phyloP scores from a whole-genome alignment of 2,329 filamentous ascomycete species.

The Dothistroma septosporum region DNA sequence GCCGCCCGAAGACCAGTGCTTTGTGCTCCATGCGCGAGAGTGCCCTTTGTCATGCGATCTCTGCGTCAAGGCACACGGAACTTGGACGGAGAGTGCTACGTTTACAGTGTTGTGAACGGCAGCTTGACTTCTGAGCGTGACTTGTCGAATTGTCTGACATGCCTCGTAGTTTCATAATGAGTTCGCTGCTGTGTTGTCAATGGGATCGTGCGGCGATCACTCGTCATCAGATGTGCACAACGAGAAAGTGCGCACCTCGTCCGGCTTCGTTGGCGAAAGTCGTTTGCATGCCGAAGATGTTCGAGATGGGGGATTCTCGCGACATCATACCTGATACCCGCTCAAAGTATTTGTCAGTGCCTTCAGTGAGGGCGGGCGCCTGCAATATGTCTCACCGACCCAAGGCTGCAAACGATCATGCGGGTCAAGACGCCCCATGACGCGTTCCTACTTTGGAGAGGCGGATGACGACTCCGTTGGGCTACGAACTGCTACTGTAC shows the following conservation, averaged over 20 bases:
- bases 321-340: background rate
- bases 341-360: background rate
- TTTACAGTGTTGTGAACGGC: background rate
- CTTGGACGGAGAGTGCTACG: background rate
- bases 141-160: background rate
- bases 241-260: background rate
- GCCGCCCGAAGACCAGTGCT: background rate
- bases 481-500: background rate
- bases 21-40: background rate
- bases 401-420: background rate
- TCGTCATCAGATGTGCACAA: background rate
- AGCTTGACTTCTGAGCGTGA: background rate
- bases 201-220: background rate
- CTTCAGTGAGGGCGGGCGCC: background rate
- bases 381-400: background rate
- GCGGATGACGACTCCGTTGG: background rate
- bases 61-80: background rate
- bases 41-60: background rate
- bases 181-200: too few species aligned
- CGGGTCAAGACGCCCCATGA: background rate
- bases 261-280: background rate
- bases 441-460: background rate
- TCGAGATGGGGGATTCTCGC: background rate
- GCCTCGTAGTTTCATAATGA: too few species aligned
- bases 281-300: background rate